These are phyloP conservation scores for Acer saccharum DNA, from an alignment of 345 rosid genomes.

Conservation along the genomic window DNA sequence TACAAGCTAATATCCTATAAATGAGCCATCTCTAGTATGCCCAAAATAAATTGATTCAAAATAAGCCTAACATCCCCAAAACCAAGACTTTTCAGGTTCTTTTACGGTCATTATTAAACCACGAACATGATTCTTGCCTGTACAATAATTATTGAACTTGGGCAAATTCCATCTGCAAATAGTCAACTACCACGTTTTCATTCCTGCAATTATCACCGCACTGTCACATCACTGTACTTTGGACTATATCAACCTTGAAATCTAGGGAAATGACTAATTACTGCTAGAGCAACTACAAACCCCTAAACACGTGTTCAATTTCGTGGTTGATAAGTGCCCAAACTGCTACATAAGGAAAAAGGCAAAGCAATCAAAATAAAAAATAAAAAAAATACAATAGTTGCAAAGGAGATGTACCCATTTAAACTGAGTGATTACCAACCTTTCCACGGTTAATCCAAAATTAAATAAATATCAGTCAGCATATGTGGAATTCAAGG, in stretches of 20 bases:
- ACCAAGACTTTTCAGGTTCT: slow-evolving; percentile 16
- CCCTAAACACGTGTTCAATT: slow-evolving; percentile 32
- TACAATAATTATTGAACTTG: slow-evolving; percentile 59
- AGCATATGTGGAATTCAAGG: not conserved
- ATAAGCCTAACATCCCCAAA: slow-evolving; percentile 23
- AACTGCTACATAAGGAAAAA: slow-evolving; percentile 17
- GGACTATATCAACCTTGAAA: slow-evolving; percentile 42
- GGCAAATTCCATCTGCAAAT: slow-evolving; percentile 52
- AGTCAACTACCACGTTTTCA: slow-evolving; percentile 46
- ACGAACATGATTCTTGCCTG: slow-evolving; percentile 60
- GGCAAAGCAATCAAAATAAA: slow-evolving; percentile 4
- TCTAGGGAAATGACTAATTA: slow-evolving; percentile 38
- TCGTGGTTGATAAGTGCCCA: slow-evolving; percentile 42
- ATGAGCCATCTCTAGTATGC: slow-evolving; percentile 17
- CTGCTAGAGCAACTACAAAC: slow-evolving; percentile 30
- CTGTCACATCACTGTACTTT: slow-evolving; percentile 51
- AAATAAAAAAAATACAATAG: not conserved
- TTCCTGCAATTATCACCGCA: slow-evolving; percentile 86
- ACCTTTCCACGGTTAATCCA: slow-evolving; percentile 16
- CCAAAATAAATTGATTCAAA: slow-evolving; percentile 19
- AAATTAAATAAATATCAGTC: not conserved
- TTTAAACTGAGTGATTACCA: slow-evolving; percentile 8
- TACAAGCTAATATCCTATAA: slow-evolving; percentile 20
- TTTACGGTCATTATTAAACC: slow-evolving; percentile 26
- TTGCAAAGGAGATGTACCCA: slow-evolving; percentile 40